Percentiles rank a stretch among this genome's conserved stretches.
Evolutionary conservation across 129 eudicot genomes (phyloP).

Genomic region (Apium graveolens): DNA sequence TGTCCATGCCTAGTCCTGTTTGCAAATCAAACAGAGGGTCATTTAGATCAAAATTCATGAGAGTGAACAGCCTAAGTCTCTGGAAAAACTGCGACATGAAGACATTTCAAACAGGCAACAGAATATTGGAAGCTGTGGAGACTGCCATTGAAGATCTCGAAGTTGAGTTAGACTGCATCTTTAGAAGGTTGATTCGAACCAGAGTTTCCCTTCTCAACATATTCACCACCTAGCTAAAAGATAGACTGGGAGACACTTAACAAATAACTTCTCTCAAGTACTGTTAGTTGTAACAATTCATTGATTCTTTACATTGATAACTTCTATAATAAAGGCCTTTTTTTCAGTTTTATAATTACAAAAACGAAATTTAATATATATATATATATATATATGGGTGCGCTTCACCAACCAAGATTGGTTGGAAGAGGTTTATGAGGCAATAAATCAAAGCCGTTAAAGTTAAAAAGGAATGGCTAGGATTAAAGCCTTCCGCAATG

Average conservation of each 20-base stretch:
- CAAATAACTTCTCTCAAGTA: not conserved
- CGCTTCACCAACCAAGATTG: too few relatives aligned
- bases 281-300: not conserved
- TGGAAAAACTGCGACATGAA: constrained; percentile 63
- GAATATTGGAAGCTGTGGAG: constrained; percentile 60
- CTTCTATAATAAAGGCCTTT: not conserved
- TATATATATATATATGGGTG: too few relatives aligned
- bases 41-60: constrained; percentile 33
- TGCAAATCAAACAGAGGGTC: constrained; percentile 27
- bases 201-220: constrained; percentile 84
- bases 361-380: too few relatives aligned
- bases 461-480: too few relatives aligned
- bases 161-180: constrained; percentile 63
- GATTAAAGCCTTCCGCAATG: too few relatives aligned
- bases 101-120: constrained; percentile 29
- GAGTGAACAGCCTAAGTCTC: constrained; percentile 44
- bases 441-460: too few relatives aligned
- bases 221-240: constrained; percentile 33
- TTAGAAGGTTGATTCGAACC: constrained; percentile 67
- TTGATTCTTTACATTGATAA: not conserved
- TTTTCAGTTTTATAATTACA: too few relatives aligned
- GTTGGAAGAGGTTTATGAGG: too few relatives aligned
- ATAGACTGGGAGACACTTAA: not conserved
- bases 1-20: constrained; percentile 56
- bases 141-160: constrained; percentile 66